Base-by-base conservation (phyloP, 176 grass and related monocot species). In the Ensete ventricosum region DNA sequence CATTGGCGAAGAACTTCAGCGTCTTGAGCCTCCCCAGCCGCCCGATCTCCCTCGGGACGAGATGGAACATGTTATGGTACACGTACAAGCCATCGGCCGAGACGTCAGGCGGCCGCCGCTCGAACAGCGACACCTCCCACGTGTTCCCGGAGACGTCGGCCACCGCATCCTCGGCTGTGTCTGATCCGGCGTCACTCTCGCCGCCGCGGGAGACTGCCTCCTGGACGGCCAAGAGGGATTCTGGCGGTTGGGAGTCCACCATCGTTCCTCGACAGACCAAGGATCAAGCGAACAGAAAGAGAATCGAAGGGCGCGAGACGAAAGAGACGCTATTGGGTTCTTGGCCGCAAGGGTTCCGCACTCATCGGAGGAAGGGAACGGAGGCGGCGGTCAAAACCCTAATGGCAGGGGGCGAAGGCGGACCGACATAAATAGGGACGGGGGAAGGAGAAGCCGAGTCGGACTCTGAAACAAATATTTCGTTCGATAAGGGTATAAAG, bases 1-100 rank as follows among this genome's bases (percentile, higher is more conserved):
- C 95, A 81, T 99, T 99, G 55, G 86, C 82, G 77, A 99, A 99
- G 80, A 99, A 94, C 77, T 91, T 99, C 63, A 99, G 85, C 25
- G 88, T 80, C 81, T 89, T 93, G 17, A 99, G 86, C 50, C 76
- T 77, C 50, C 54, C 48, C 60, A 72, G 74, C 68, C 77, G 81
- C 16, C 84, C 90, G 50, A 98, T 71, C 11, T 82, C 82, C 29
- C 83, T 76, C 2, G 94, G 94, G 1, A 98, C 48, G 25, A 98
- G 84, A 50, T 91, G 83, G 71, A 85, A 98, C 14, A 78, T 76
- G 80, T 98, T 98, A 17, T 82, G 84, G 82, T 93, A 98, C 49
- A 98, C 85, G 65, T 88, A 98, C 71, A 93, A 64, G 51, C 83
- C 90, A 71, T 84, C 84, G 7, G 82, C 80, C 73, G 21, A 64